Evolutionary conservation across 306 rosid genomes (phyloP).

Genomic region (Trifolium pratense): DNA sequence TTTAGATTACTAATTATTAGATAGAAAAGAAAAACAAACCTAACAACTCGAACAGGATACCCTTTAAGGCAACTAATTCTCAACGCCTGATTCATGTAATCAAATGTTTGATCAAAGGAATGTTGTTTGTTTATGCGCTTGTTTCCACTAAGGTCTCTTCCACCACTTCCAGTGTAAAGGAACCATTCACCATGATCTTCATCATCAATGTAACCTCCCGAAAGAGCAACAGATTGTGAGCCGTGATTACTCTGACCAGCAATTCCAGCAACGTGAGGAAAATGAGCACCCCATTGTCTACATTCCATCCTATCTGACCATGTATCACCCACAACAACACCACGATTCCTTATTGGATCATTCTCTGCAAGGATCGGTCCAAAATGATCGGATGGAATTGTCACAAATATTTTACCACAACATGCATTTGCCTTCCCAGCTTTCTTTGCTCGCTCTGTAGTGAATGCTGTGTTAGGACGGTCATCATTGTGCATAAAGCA

Average conservation of each 20-base stretch:
- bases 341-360: conserved; percentile 63
- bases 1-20: no score
- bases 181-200: conserved; percentile 96
- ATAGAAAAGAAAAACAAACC: conserved; percentile 46
- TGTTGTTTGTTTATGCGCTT: conserved; percentile 63
- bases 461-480: conserved; percentile 66
- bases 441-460: conserved; percentile 65
- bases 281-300: conserved; percentile 79
- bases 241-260: conserved; percentile 72
- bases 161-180: conserved; percentile 86
- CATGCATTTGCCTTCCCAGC: conserved; percentile 67
- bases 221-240: conserved; percentile 77
- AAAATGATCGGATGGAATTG: conserved; percentile 61
- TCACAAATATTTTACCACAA: conserved; percentile 72
- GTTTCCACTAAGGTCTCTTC: conserved; percentile 75
- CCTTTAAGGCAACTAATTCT: conserved; percentile 69
- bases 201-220: conserved; percentile 73
- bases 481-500: conserved; percentile 48
- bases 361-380: conserved; percentile 66
- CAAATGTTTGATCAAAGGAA: conserved; percentile 76
- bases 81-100: conserved; percentile 62
- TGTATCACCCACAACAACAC: conserved; percentile 73
- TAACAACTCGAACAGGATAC: conserved; percentile 83
- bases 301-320: conserved; percentile 74
- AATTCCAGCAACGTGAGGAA: conserved; percentile 79